Base-by-base conservation (phyloP, 257 asterid species). In the Prunella vulgaris region DNA sequence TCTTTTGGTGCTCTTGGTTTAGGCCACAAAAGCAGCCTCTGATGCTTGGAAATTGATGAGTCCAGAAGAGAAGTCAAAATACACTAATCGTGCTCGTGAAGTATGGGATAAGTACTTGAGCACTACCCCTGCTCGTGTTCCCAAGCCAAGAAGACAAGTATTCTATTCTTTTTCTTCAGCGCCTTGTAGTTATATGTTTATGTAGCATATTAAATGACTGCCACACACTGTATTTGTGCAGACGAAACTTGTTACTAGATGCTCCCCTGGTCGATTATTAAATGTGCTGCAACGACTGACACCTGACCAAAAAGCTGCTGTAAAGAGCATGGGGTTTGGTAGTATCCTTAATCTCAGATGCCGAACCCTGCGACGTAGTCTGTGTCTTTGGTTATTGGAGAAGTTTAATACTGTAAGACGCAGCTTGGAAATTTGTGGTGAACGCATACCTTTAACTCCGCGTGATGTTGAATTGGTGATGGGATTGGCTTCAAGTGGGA, bases 11-110 rank as follows among this genome's bases (percentile, higher is more conserved):
- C 22, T 27, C 9, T 61, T 68, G 25, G 68, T 79, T 76, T 80
- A 93, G 99, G 99, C 99, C 60, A 93, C 99, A 72, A 93, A 87
- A 78, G 99, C 99, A 68, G 99, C 99, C 25, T 93, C 99, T 22
- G 96, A 88, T 83, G 96, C 96, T 70, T 93, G 99, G 99, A 93
- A 93, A 74, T 53, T 90, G 75, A 90, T 93, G 97, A 77, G 81
- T 72, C 86, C 95, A 18, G 96, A 93, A 71, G 97, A 93, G 70
- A 93, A 93, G 78, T 91, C 85, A 49, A 93, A 88, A 79, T 93
- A 93, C 84, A 90, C 96, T 44, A 84, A 82, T 68, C 99, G 95
- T 42, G 87, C 99, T 53, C 96, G 99, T 78, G 97, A 93, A 79
- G 94, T 93, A 44, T 90, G 97, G 97, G 96, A 90, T 79, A 86